phyloP scores from a whole-genome alignment of 495 filamentous ascomycete species.

The Talaromyces trachyspermus region DNA sequence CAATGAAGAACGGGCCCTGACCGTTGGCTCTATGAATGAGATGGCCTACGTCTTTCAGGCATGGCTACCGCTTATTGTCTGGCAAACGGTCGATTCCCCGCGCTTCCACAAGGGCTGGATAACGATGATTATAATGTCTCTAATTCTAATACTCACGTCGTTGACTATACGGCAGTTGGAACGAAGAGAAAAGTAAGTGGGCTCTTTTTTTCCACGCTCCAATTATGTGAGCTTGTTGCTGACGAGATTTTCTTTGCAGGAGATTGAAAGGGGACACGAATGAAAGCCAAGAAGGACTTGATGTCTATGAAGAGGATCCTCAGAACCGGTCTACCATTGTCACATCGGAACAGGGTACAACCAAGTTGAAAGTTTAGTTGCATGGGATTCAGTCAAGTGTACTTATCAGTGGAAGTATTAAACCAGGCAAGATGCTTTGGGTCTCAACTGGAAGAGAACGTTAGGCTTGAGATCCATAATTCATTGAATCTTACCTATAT shows the following conservation, averaged over 20 bases:
- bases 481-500: no score
- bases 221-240: no score
- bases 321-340: neutral
- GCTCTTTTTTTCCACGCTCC: no score
- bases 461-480: no score
- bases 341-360: neutral
- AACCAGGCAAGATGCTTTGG: neutral
- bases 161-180: conserved; percentile 28
- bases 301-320: neutral
- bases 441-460: no score
- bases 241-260: no score
- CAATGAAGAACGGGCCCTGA: conserved; percentile 45
- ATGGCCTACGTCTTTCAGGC: conserved; percentile 42
- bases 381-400: neutral
- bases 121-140: conserved; percentile 27
- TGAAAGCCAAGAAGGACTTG: neutral
- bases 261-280: neutral
- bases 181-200: conserved; percentile 19
- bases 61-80: conserved; percentile 43
- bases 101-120: conserved; percentile 43
- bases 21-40: conserved; percentile 43
- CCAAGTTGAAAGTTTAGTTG: neutral
- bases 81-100: conserved; percentile 45
- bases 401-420: neutral
- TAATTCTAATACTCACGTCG: conserved; percentile 23